Evolutionary conservation across 1,284 basidiomycete species (phyloP).

Genomic region (Takashimella koratensis): DNA sequence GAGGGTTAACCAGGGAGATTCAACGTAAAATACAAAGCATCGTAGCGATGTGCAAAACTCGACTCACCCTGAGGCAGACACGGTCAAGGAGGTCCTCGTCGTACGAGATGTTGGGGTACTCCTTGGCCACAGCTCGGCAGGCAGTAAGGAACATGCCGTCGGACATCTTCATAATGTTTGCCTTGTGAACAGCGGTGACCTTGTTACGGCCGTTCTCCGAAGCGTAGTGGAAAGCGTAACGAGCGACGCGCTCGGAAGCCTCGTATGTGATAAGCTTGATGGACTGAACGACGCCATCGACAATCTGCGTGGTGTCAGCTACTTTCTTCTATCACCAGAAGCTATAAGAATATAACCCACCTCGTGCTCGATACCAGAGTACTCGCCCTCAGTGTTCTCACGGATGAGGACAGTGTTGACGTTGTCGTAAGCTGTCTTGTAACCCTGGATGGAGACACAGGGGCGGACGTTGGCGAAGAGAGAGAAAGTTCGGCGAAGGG

Average conservation of each 20-base stretch:
- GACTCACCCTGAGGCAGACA: slow-evolving; percentile 79
- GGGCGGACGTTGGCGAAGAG: slow-evolving; percentile 98
- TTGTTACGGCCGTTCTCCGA: slow-evolving; percentile 79
- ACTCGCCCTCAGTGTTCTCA: slow-evolving; percentile 99
- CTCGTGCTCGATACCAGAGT: slow-evolving; percentile 99
- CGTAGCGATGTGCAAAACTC: neutral
- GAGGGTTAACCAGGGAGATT: neutral
- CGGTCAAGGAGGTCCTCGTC: slow-evolving; percentile 98
- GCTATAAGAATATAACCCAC: no score
- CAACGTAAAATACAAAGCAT: neutral
- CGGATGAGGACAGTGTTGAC: slow-evolving; percentile 98
- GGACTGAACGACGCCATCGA: slow-evolving; percentile 98
- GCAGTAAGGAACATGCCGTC: slow-evolving; percentile 99
- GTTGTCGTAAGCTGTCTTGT: slow-evolving; percentile 97
- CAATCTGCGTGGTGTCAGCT: slow-evolving; percentile 52
- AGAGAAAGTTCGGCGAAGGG: slow-evolving; percentile 93
- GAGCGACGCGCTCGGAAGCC: slow-evolving; percentile 95
- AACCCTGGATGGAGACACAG: slow-evolving; percentile 92
- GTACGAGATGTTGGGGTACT: slow-evolving; percentile 88
- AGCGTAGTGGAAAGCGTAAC: slow-evolving; percentile 98
- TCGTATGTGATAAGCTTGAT: slow-evolving; percentile 99
- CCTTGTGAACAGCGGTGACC: slow-evolving; percentile 99
- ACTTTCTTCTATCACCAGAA: no score
- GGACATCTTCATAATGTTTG: slow-evolving; percentile 99
- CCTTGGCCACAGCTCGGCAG: slow-evolving; percentile 93